Evolutionary conservation across 768 basidiomycete genomes (phyloP), one percentile per base, ranked within the genome.

Genomic region (Podaxis sp.): DNA sequence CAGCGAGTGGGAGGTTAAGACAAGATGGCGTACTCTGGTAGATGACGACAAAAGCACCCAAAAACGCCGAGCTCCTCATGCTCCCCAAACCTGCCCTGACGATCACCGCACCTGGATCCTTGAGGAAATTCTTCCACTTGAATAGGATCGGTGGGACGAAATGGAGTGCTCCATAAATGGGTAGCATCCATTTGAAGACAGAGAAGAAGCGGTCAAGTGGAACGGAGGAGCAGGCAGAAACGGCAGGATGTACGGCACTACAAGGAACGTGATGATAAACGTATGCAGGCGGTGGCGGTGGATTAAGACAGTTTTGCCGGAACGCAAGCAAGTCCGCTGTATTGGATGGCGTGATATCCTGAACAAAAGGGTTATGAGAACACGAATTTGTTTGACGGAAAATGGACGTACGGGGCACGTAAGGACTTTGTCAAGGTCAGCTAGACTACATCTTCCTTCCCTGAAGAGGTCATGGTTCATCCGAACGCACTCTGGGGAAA

Each of bases 131-230:
- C 26, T 82, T 80, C 41, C 89, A 80, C 68, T 93, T 91, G 74
- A 99, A 93, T 4, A 97, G 77, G 11, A 98, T 76, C 52, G 89
- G 82, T 1, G 96, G 96, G 30, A 97, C 84, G 63, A 97, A 83
- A 73, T 98, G 96, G 36, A 99, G 75, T 0, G 93, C 95, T 22
- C 92, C 89, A 68, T 99, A 99, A 44, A 89, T 85, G 2, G 87
- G 90, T 49, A 90, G 72, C 76, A 91, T 94, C 90, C 84, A 96
- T 75, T 84, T 85, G 72, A 89, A 91, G 5, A 97, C 95, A 17
- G 84, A 78, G 67, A 89, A 82, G 74, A 95, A 91, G 30, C 94
- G 87, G 41, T 85, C 82, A n/a, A 88, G 65, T 12, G 84, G 85
- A 1, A 87, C 86, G 10, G 77, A 72, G 5, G 76, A 68, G 71